These are phyloP conservation scores for Zymoseptoria crescenta DNA, from an alignment of 2,329 filamentous ascomycete species.

Conservation along the genomic window DNA sequence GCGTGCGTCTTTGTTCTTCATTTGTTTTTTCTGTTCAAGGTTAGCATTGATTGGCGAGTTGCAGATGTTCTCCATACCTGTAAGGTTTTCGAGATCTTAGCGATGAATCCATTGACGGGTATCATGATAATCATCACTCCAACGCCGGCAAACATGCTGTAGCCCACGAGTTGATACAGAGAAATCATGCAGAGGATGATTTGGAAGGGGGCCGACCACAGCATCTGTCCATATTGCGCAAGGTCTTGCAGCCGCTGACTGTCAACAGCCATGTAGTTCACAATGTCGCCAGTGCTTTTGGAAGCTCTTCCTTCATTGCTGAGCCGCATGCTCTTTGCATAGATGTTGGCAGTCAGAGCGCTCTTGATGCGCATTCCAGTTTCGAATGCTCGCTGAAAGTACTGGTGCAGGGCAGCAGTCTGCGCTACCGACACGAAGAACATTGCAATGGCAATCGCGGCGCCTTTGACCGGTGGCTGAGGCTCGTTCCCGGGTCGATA, in stretches of 20 bases:
- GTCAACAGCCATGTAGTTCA: conserved; percentile 99
- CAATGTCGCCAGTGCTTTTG: conserved; percentile 94
- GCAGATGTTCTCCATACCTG: background rate
- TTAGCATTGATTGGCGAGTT: background rate
- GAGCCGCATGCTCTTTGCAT: conserved; percentile 78
- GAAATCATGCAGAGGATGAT: conserved; percentile 94
- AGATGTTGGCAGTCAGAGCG: conserved; percentile 81
- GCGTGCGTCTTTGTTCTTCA: conserved; percentile 97
- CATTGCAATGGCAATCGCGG: conserved; percentile 84
- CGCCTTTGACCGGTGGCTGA: conserved; percentile 74
- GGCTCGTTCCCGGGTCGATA: conserved; percentile 54
- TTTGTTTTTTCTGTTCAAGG: conserved; percentile 71
- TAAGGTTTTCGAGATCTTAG: conserved; percentile 83
- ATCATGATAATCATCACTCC: conserved; percentile 97
- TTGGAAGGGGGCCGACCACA: conserved; percentile 96
- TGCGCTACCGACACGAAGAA: conserved; percentile 79
- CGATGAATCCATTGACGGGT: conserved; percentile 86
- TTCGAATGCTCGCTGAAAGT: conserved; percentile 91
- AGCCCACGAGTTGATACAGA: conserved; percentile 87
- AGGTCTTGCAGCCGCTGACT: conserved; percentile 91
- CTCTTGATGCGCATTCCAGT: conserved; percentile 96
- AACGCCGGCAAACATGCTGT: conserved; percentile 92
- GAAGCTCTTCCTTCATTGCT: conserved; percentile 85
- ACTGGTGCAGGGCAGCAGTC: conserved; percentile 89
- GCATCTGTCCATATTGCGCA: conserved; percentile 87